A percentile compares a stretch with the other conserved stretches of the same genome.
These are phyloP conservation scores for Trichoderma breve DNA, from an alignment of 2,329 filamentous ascomycete genomes.

Conservation along the genomic window DNA sequence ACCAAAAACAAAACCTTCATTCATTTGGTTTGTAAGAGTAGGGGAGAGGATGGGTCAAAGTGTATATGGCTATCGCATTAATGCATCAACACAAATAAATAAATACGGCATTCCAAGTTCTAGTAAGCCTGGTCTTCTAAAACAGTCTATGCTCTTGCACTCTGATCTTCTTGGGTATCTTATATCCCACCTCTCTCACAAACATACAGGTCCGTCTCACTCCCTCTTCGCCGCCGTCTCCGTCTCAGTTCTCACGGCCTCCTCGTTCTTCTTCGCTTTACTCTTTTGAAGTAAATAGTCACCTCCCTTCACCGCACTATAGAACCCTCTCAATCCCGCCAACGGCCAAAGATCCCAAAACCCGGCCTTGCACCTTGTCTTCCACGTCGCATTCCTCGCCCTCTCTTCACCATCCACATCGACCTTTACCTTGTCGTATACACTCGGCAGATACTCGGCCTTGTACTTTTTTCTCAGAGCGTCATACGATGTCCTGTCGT, in stretches of 20 bases:
- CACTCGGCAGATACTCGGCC: slow-evolving; percentile 58
- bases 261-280: slow-evolving; percentile 20
- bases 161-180: not conserved
- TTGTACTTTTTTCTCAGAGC: slow-evolving; percentile 55
- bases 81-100: not conserved
- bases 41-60: not conserved
- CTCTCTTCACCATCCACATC: slow-evolving; percentile 38
- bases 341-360: slow-evolving; percentile 39
- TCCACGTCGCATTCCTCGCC: slow-evolving; percentile 34
- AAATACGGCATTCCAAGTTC: not conserved
- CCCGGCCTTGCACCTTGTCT: slow-evolving; percentile 30
- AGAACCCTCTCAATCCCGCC: slow-evolving; percentile 46
- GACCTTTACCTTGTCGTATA: slow-evolving; percentile 66
- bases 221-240: not conserved
- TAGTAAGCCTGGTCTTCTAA: not conserved
- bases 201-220: not conserved
- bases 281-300: slow-evolving; percentile 46
- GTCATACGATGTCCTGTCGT: slow-evolving; percentile 60
- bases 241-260: not conserved
- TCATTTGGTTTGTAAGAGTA: not conserved
- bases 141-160: not conserved
- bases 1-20: not conserved
- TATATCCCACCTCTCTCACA: not conserved
- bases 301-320: slow-evolving; percentile 43
- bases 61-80: slow-evolving; percentile 5